These are phyloP conservation scores for Penicillium manginii DNA, from an alignment of 495 filamentous ascomycete genomes.

Conservation along the genomic window DNA sequence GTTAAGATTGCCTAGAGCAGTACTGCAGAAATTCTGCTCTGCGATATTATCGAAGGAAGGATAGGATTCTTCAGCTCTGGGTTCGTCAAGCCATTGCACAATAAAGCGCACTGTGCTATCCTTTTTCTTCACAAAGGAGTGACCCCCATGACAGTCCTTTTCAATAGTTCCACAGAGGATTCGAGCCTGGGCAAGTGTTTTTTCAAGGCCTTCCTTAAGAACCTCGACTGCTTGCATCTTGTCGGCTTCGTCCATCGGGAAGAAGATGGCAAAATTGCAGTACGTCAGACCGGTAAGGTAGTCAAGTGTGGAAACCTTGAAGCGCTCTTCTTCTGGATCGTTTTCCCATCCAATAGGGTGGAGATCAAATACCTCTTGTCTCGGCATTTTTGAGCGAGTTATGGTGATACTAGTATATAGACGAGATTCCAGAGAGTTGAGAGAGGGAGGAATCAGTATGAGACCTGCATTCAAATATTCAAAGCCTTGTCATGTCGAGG, in stretches of 20 bases:
- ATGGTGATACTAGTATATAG: too few species aligned
- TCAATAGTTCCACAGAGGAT: conserved; percentile 50
- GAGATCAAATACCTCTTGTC: conserved; percentile 12
- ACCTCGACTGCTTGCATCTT: conserved; percentile 27
- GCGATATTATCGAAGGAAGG: conserved; percentile 22
- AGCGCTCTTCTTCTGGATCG: conserved; percentile 25
- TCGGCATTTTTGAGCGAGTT: conserved; percentile 16
- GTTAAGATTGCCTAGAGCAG: conserved; percentile 28
- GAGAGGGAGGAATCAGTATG: too few species aligned
- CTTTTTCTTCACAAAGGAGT: conserved; percentile 45
- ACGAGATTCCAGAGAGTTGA: too few species aligned
- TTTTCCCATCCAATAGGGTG: conserved; percentile 24
- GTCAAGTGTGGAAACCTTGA: conserved; percentile 27
- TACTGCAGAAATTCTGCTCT: conserved; percentile 16
- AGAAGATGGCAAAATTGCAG: conserved; percentile 41
- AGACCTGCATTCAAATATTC: too few species aligned
- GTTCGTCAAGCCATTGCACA: conserved; percentile 43
- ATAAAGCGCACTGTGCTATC: conserved; percentile 44
- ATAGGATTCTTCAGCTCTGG: conserved; percentile 31
- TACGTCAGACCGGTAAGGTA: conserved; percentile 23
- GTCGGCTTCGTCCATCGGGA: conserved; percentile 38
- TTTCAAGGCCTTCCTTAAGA: conserved; percentile 39
- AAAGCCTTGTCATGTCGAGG: too few species aligned
- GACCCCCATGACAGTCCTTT: conserved; percentile 35
- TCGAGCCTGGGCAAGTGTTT: conserved; percentile 42